Evolutionary conservation across 192 early-diverging fungal species (phyloP).

Genomic region (Paraglomus brasilianum): DNA sequence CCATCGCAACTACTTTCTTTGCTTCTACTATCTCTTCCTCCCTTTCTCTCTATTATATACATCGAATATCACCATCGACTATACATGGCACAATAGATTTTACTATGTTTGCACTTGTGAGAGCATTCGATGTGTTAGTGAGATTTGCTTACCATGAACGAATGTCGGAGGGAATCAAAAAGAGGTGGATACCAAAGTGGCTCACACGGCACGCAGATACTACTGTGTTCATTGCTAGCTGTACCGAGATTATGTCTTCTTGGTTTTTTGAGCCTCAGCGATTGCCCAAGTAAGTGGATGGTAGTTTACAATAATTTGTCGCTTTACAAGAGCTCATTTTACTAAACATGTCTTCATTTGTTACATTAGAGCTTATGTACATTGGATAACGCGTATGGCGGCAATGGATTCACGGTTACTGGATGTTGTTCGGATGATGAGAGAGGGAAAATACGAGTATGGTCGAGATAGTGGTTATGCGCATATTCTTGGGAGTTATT

Average conservation of each 20-base stretch:
- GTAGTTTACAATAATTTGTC: neutral
- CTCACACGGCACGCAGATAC: conserved; percentile 48
- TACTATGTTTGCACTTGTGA: conserved; percentile 57
- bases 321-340: neutral
- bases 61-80: neutral
- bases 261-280: conserved; percentile 57
- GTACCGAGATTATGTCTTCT: conserved; percentile 62
- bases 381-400: conserved; percentile 61
- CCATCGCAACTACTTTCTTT: conserved; percentile 40
- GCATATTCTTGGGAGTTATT: conserved; percentile 37
- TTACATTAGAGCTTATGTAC: conserved; percentile 48
- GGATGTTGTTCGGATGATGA: conserved; percentile 44
- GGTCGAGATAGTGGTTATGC: conserved; percentile 38
- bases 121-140: conserved; percentile 50
- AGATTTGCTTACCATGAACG: conserved; percentile 33
- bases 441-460: conserved; percentile 41
- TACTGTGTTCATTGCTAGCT: conserved; percentile 49
- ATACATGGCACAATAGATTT: conserved; percentile 49
- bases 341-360: neutral
- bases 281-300: conserved; percentile 46
- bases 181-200: conserved; percentile 44
- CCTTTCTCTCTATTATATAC: conserved; percentile 42
- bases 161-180: conserved; percentile 35
- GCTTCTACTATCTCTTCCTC: conserved; percentile 41
- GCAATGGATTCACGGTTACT: conserved; percentile 56